Evolutionary conservation across 441 rosid species (phyloP).

Genomic region (Jatropha multifida): DNA sequence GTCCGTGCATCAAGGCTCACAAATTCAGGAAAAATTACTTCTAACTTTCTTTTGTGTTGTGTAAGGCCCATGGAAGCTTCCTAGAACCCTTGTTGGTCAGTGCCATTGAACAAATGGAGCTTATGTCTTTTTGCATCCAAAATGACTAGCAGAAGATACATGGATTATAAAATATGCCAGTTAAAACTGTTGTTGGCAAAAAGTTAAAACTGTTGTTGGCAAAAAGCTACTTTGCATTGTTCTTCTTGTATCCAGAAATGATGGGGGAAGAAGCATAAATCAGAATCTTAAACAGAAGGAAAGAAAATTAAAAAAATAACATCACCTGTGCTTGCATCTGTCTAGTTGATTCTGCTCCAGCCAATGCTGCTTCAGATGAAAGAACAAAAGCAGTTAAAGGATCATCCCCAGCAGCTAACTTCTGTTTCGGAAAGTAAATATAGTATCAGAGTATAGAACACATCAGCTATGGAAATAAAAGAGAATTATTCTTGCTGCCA

Average conservation of each 20-base stretch:
- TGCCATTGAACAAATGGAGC: neutral
- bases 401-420: constrained; percentile 68
- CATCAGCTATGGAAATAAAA: constrained; percentile 3
- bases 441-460: constrained; percentile 12
- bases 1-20: no score
- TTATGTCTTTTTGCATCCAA: neutral
- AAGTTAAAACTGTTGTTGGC: neutral
- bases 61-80: neutral
- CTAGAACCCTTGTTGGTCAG: neutral
- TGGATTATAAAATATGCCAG: neutral
- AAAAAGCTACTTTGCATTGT: neutral
- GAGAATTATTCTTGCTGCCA: constrained; percentile 6
- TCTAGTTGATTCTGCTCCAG: constrained; percentile 91
- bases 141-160: neutral
- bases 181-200: neutral
- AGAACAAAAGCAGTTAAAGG: constrained; percentile 66
- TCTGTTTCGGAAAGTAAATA: constrained; percentile 42
- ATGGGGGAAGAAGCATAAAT: neutral
- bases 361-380: constrained; percentile 83
- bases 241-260: neutral
- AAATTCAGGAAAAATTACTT: no score
- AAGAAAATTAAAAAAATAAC: neutral
- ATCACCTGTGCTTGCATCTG: constrained; percentile 88
- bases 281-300: constrained; percentile 6
- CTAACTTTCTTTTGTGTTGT: neutral